Evolutionary conservation across 495 filamentous ascomycete genomes (phyloP).

Genomic region (Hypoxylon fragiforme): DNA sequence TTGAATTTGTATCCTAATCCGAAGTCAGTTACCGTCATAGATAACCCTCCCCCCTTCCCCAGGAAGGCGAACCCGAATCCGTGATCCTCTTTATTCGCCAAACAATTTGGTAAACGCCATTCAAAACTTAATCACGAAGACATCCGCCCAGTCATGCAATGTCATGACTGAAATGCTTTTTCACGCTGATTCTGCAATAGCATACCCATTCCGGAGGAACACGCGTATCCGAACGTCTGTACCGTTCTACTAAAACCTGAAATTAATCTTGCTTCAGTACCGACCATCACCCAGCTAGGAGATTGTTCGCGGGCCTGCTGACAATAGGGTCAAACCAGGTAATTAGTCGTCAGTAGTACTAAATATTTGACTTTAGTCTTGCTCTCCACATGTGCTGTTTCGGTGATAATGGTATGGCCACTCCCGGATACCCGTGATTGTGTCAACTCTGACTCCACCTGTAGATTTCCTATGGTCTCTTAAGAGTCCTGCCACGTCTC

Average conservation of each 20-base stretch:
- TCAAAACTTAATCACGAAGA: constrained; percentile 4
- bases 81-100: not conserved
- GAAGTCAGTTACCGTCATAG: constrained; percentile 2
- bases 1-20: constrained; percentile 1
- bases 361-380: constrained; percentile 29
- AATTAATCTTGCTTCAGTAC: constrained; percentile 8
- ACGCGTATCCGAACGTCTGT: constrained; percentile 13
- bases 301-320: constrained; percentile 14
- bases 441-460: constrained; percentile 30
- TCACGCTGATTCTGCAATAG: constrained; percentile 37
- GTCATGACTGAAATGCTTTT: constrained; percentile 15
- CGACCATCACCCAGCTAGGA: constrained; percentile 8
- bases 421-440: constrained; percentile 22
- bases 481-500: not conserved
- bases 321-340: constrained; percentile 22
- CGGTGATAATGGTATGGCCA: constrained; percentile 28
- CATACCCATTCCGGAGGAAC: constrained; percentile 19
- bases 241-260: constrained; percentile 7
- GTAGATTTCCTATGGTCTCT: constrained; percentile 15
- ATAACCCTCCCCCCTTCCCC: not conserved
- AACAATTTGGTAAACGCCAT: constrained; percentile 26
- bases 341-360: constrained; percentile 33
- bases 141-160: constrained; percentile 2
- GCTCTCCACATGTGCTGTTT: constrained; percentile 8
- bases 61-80: constrained; percentile 3